Percentiles rank a stretch among this genome's conserved stretches.
Conservation (phyloP, 2,329 filamentous ascomycete species). For the Arthrocladium fulminans region DNA sequence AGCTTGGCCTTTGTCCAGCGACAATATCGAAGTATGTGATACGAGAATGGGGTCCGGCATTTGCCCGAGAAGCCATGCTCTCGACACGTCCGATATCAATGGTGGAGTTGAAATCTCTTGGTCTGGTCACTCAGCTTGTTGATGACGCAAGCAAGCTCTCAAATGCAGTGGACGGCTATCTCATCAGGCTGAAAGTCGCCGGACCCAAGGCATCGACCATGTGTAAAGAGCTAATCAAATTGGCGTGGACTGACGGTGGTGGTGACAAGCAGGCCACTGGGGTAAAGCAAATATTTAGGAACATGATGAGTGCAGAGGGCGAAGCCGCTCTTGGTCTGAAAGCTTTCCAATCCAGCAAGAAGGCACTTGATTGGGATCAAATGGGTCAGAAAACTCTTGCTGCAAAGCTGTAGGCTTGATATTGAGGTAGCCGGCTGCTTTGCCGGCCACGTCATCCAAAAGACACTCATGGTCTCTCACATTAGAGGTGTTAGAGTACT, state of each 20-base stretch:
- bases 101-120: conserved; percentile 23
- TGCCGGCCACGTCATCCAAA: too few species aligned
- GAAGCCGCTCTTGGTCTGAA: conserved; percentile 22
- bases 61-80: conserved; percentile 33
- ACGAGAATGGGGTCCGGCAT: conserved; percentile 32
- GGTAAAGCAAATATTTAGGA: conserved; percentile 23
- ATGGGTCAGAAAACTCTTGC: too few species aligned
- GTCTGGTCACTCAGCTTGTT: conserved; percentile 23
- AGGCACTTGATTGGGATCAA: conserved; percentile 25
- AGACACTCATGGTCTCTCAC: too few species aligned
- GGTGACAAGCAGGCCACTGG: conserved; percentile 15
- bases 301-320: conserved; percentile 25
- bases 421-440: too few species aligned
- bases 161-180: conserved; percentile 21
- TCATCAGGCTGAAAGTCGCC: conserved; percentile 20
- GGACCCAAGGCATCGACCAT: conserved; percentile 27
- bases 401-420: too few species aligned
- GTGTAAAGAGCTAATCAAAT: conserved; percentile 28
- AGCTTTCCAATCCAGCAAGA: conserved; percentile 21
- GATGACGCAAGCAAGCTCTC: conserved; percentile 16
- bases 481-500: too few species aligned
- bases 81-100: conserved; percentile 26
- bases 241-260: conserved; percentile 1
- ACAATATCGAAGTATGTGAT: conserved; percentile 35
- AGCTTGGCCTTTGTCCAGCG: conserved; percentile 32